A percentile compares a stretch with the other conserved stretches of the same genome.
Conservation (phyloP, 768 basidiomycete genomes). For the Boletus pseudopeckii region DNA sequence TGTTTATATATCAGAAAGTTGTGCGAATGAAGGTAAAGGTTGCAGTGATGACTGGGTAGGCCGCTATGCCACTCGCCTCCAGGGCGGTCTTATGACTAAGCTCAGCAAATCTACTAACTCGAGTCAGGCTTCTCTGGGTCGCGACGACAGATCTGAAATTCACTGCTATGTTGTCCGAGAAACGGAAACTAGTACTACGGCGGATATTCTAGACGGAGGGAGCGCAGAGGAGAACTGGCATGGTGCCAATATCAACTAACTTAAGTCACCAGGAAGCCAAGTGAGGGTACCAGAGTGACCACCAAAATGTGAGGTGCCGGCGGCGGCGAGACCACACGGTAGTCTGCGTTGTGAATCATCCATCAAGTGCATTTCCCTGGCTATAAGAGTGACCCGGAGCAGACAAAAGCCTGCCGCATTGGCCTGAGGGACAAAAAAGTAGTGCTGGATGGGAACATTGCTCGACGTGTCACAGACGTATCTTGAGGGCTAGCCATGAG, state of each 20-base stretch:
- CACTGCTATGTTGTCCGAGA: not conserved
- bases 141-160: not conserved
- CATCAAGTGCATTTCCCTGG: not conserved
- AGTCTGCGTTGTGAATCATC: not conserved
- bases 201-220: not conserved
- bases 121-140: no score
- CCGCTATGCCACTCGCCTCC: not conserved
- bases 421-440: not conserved
- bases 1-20: slow-evolving; percentile 15
- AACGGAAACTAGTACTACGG: not conserved
- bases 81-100: slow-evolving; percentile 21
- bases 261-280: not conserved
- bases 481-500: slow-evolving; percentile 13
- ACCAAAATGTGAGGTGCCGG: not conserved
- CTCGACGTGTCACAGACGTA: not conserved
- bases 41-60: not conserved
- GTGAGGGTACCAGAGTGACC: not conserved
- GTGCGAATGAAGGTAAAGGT: slow-evolving; percentile 5
- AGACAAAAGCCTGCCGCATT: not conserved
- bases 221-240: not conserved
- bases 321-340: no score
- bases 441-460: not conserved
- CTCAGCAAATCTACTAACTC: not conserved
- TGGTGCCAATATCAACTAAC: not conserved
- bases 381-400: not conserved